Evolutionary conservation across 164 flowering plant genomes (phyloP).

Genomic region (Vitis labrusca): DNA sequence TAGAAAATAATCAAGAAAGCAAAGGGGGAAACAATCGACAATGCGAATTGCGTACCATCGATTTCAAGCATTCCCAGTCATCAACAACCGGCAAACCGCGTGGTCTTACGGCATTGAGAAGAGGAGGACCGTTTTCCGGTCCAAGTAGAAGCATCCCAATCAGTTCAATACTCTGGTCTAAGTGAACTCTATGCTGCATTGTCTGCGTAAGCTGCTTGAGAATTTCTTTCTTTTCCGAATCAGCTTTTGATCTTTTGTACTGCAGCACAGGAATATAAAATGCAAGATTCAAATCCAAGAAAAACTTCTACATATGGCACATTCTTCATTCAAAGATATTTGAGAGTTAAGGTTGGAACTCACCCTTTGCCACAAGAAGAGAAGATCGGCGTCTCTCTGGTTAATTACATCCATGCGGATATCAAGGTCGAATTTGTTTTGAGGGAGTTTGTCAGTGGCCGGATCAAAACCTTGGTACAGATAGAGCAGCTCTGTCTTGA

Average conservation of each 20-base stretch:
- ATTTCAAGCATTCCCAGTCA: constrained; percentile 83
- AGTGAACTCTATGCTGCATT: constrained; percentile 58
- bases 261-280: constrained; percentile 15
- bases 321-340: background rate
- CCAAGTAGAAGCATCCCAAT: constrained; percentile 71
- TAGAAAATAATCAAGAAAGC: background rate
- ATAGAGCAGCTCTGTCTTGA: constrained; percentile 64
- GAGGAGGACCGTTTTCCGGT: constrained; percentile 33
- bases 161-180: constrained; percentile 62
- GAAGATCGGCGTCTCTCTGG: constrained; percentile 91
- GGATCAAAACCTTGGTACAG: constrained; percentile 88
- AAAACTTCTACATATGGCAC: too few species aligned
- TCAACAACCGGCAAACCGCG: constrained; percentile 67
- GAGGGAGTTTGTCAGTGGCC: constrained; percentile 46
- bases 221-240: constrained; percentile 33
- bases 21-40: background rate
- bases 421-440: constrained; percentile 23
- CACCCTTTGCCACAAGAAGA: constrained; percentile 77
- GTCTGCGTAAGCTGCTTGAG: constrained; percentile 50
- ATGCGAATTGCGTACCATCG: constrained; percentile 44
- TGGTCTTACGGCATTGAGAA: constrained; percentile 42
- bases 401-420: constrained; percentile 57
- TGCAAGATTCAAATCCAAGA: background rate
- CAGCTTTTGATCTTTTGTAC: constrained; percentile 48
- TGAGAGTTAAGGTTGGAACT: background rate